Percentiles rank a stretch among this genome's conserved stretches.
Conservation (phyloP, 2,329 filamentous ascomycete genomes). For the Aspergillus brunneoviolaceus region DNA sequence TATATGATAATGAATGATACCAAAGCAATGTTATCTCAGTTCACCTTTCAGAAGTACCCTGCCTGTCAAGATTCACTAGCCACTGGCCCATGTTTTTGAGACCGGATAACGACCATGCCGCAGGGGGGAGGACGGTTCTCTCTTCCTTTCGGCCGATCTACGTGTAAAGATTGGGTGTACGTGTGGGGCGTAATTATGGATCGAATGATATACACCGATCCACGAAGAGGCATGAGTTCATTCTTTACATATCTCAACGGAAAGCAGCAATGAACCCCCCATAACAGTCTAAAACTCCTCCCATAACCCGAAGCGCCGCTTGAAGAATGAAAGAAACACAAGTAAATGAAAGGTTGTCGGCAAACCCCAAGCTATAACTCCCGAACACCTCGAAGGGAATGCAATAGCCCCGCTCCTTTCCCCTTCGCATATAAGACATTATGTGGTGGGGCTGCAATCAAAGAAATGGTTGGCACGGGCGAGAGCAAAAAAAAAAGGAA, state of each 20-base stretch:
- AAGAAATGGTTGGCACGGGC: background rate
- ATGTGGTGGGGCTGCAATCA: background rate
- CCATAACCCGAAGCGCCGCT: background rate
- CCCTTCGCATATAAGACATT: slow-evolving; percentile 13
- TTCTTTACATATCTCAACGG: background rate
- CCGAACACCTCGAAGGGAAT: background rate
- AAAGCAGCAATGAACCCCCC: background rate
- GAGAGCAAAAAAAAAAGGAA: background rate
- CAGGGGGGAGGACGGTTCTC: too few relatives aligned
- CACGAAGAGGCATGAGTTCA: background rate
- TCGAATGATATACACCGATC: background rate
- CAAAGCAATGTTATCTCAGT: background rate
- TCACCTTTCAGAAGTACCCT: background rate
- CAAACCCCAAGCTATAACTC: background rate
- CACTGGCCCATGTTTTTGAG: too few relatives aligned
- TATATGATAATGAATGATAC: slow-evolving; percentile 6
- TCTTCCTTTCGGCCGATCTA: too few relatives aligned
- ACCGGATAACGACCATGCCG: too few relatives aligned
- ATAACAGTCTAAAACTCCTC: background rate
- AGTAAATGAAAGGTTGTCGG: background rate
- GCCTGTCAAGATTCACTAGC: too few relatives aligned
- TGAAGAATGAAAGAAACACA: background rate
- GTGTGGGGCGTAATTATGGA: too few relatives aligned
- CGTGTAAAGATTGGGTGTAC: too few relatives aligned
- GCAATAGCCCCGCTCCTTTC: background rate